Conservation (phyloP, 2,329 filamentous ascomycete species). For the Diatrype stigma region DNA sequence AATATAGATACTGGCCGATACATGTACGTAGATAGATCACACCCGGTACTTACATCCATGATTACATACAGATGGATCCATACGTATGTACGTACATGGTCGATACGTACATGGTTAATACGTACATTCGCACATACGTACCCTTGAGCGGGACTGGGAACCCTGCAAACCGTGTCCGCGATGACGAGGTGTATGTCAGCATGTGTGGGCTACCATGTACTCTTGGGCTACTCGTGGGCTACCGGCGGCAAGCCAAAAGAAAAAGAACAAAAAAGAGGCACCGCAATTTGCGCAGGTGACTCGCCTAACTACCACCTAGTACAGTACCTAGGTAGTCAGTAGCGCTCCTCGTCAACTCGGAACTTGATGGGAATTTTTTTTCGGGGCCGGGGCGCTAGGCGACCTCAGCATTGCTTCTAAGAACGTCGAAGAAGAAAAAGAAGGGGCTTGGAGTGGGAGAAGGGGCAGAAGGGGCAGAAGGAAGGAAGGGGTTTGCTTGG, state of each 20-base stretch:
- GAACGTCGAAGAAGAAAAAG: background rate
- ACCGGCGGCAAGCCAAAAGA: background rate
- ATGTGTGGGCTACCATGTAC: background rate
- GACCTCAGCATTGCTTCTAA: background rate
- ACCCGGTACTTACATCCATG: no score
- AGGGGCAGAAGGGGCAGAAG: background rate
- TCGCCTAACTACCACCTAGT: no score
- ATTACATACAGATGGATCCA: no score
- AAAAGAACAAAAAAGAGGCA: background rate
- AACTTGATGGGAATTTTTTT: background rate
- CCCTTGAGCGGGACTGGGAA: background rate
- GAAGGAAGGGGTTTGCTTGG: background rate
- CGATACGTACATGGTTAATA: no score
- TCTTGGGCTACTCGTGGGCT: no score
- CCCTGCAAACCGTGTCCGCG: background rate
- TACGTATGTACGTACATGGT: no score
- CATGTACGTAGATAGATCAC: no score
- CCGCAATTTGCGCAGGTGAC: no score
- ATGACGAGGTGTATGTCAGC: background rate
- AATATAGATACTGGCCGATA: background rate
- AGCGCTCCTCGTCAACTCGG: no score
- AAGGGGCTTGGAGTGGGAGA: background rate
- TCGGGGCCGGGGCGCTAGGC: background rate
- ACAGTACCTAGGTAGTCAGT: background rate
- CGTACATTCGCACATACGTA: no score